These are phyloP conservation scores for Pneumocystis wakefieldiae DNA, from an alignment of 1,139 yeast species.

Conservation along the genomic window DNA sequence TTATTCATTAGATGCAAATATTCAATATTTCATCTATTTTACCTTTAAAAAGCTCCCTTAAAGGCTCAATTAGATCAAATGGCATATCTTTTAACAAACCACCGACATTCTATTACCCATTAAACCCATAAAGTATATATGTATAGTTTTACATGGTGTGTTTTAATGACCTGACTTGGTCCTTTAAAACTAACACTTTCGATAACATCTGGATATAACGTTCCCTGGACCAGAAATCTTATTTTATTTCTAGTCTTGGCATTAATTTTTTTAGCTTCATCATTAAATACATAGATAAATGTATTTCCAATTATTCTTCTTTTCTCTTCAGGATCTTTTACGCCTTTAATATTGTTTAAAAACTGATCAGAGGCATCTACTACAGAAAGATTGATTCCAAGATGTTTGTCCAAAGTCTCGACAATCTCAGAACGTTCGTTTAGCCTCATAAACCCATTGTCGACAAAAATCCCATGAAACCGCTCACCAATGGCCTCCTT, in stretches of 20 bases:
- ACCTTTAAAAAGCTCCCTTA: conserved; percentile 83
- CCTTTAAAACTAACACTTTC: conserved; percentile 98
- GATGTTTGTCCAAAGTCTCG: conserved; percentile 76
- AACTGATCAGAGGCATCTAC: conserved; percentile 90
- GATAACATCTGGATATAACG: conserved; percentile 94
- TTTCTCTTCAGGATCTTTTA: conserved; percentile 97
- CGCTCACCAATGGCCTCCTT: conserved; percentile 96
- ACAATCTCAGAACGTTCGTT: conserved; percentile 83
- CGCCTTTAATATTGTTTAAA: conserved; percentile 71
- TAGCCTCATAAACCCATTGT: conserved; percentile 92
- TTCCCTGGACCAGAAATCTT: conserved; percentile 90
- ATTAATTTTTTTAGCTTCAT: conserved; percentile 72
- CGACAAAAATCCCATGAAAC: conserved; percentile 96
- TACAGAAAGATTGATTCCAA: conserved; percentile 87
- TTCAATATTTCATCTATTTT: neutral
- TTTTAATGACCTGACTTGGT: conserved; percentile 96
- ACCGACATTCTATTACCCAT: conserved; percentile 53
- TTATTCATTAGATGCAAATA: neutral
- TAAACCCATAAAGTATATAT: neutral
- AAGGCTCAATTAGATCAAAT: conserved; percentile 92
- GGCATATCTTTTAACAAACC: conserved; percentile 96
- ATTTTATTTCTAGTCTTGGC: conserved; percentile 60
- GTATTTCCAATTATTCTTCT: conserved; percentile 98
- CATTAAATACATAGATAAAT: conserved; percentile 91
- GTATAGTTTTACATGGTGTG: conserved; percentile 51